Evolutionary conservation across 345 rosid genomes (phyloP), one percentile per base, ranked within the genome.

Genomic region (Stellera chamaejasme): DNA sequence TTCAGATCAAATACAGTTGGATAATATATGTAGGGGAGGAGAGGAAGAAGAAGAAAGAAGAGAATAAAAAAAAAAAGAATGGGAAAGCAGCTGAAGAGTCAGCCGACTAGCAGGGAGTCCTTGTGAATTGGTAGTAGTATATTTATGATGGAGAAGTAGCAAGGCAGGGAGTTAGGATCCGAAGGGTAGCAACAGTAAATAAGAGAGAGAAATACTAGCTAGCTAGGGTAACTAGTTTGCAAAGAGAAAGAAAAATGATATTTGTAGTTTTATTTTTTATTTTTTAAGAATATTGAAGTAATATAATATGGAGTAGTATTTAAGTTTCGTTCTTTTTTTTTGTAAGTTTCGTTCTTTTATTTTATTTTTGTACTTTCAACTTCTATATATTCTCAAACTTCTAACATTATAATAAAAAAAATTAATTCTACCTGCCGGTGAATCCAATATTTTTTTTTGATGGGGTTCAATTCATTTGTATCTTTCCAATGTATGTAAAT

Each of bases 151-250:
- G 51, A 25, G 61, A 43, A 15, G 46, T 60, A 42, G 50, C 62
- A 50, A 57, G 13, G 69, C 44, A 45, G 19, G 63, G 45, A 12
- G 68, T 19, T 19, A 19, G 23, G 23, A 19, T 19, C 23, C 23
- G 23, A 19, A 19, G 39, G 39, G 39, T 32, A 32, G 39, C 39
- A 15, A 63, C 60, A 75, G 72, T 74, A 64, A 76, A 73, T 82
- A 65, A 52, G 76, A 68, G 75, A 70, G 68, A 75, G 73, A 64
- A 28, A 32, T 5, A 8, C 27, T 60, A 59, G 62, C 23, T 19
- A 19, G 23, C 23, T 19, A 19, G 23, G 23, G 23, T 19, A 19
- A 19, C 23, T 19, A 19, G 23, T 19, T 19, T 1, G 23, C 23
- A 19, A 19, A 19, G 23, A 19, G 23, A 19, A 19, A 19, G n/a